Evolutionary conservation across 495 filamentous ascomycete genomes (phyloP).

Genomic region (Bathelium albidoporum): DNA sequence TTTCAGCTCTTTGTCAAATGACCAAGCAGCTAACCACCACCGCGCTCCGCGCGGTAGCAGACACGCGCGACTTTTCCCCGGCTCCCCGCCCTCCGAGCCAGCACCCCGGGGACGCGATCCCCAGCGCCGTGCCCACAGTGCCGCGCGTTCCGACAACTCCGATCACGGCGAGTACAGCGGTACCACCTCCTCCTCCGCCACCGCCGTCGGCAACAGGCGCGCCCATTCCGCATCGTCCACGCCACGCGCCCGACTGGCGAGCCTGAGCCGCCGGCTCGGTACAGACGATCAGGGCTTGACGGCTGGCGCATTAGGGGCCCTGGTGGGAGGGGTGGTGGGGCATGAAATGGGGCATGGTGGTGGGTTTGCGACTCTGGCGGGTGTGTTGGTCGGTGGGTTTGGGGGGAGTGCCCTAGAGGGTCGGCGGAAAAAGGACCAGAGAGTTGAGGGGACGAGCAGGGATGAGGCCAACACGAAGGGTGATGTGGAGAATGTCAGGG

Average conservation of each 20-base stretch:
- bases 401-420: constrained; percentile 11
- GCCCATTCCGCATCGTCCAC: constrained; percentile 5
- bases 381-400: constrained; percentile 10
- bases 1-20: background rate
- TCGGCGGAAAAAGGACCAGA: background rate
- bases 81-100: background rate
- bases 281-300: constrained; percentile 8
- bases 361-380: constrained; percentile 9
- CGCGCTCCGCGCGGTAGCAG: background rate
- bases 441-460: background rate
- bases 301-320: constrained; percentile 9
- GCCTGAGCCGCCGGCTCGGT: constrained; percentile 11
- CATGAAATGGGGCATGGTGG: constrained; percentile 10
- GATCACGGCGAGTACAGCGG: background rate
- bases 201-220: too few relatives aligned
- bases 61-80: background rate
- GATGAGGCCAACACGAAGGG: background rate
- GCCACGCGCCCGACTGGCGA: constrained; percentile 6
- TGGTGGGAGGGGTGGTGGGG: constrained; percentile 12
- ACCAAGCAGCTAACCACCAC: background rate
- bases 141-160: background rate
- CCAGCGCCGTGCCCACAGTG: constrained; percentile 8
- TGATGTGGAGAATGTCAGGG: too few relatives aligned
- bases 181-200: too few relatives aligned
- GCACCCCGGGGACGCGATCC: constrained; percentile 4